These are phyloP conservation scores for Byssochlamys sp. DNA, from an alignment of 2,329 filamentous ascomycete genomes.

Conservation along the genomic window DNA sequence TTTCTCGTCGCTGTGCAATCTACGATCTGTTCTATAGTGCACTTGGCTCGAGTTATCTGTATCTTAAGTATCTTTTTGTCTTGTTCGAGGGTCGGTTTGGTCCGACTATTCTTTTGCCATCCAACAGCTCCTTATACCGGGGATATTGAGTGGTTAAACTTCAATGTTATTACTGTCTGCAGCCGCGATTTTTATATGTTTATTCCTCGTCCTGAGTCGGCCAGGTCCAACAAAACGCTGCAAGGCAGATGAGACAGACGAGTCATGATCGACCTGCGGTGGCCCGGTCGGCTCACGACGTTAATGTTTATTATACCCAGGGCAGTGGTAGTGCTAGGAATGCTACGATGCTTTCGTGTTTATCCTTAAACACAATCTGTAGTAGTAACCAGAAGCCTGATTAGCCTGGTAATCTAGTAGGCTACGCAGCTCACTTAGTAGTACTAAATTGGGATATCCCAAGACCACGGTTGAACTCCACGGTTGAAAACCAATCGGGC, in stretches of 20 bases:
- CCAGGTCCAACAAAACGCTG: neutral
- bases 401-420: no score
- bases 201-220: neutral
- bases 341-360: neutral
- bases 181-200: neutral
- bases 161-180: neutral
- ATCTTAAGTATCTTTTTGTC: neutral
- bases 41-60: neutral
- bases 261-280: neutral
- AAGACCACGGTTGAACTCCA: no score
- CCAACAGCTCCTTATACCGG: neutral
- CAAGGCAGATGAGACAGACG: neutral
- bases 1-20: neutral
- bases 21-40: neutral
- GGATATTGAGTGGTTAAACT: neutral
- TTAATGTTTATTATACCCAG: neutral
- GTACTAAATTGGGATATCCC: no score
- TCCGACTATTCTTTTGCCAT: neutral
- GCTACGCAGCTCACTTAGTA: no score
- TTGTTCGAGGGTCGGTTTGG: neutral
- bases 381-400: neutral
- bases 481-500: no score
- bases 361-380: neutral
- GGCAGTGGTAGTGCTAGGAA: neutral
- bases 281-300: neutral